These are phyloP conservation scores for Primulina eburnea DNA, from an alignment of 257 asterid species.

Conservation along the genomic window DNA sequence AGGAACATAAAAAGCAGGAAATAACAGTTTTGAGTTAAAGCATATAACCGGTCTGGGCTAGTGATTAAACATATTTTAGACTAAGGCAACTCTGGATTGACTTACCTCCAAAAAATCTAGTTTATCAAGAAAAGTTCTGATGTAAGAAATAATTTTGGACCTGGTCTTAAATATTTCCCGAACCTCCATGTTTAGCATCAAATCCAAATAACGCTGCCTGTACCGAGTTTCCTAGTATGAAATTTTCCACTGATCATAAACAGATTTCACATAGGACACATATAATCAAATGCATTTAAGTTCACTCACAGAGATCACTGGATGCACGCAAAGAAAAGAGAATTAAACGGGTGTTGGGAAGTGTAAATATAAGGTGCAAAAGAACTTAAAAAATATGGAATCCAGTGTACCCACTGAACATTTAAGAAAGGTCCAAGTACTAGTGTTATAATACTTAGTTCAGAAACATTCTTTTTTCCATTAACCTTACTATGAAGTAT, in stretches of 20 bases:
- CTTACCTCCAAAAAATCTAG: constrained; percentile 77
- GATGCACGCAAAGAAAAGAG: background rate
- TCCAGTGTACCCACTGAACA: background rate
- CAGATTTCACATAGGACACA: background rate
- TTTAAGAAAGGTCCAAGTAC: background rate
- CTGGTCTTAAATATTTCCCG: constrained; percentile 76
- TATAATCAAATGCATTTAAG: background rate
- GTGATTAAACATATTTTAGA: background rate
- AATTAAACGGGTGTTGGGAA: background rate
- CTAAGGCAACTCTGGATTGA: background rate
- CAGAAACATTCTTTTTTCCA: background rate
- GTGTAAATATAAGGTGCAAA: background rate
- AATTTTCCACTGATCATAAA: background rate
- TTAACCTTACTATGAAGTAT: too few species aligned
- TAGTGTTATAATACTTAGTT: background rate
- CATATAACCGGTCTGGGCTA: background rate
- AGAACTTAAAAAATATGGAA: background rate
- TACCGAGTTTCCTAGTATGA: constrained; percentile 77
- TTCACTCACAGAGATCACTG: background rate
- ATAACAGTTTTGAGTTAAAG: constrained; percentile 6
- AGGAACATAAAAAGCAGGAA: background rate
- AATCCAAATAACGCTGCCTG: constrained; percentile 82
- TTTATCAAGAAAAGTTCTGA: constrained; percentile 61
- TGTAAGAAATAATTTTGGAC: constrained; percentile 57
- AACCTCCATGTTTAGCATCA: constrained; percentile 75